Conservation (phyloP, 495 filamentous ascomycete genomes). For the Lasiosphaeris hirsuta region DNA sequence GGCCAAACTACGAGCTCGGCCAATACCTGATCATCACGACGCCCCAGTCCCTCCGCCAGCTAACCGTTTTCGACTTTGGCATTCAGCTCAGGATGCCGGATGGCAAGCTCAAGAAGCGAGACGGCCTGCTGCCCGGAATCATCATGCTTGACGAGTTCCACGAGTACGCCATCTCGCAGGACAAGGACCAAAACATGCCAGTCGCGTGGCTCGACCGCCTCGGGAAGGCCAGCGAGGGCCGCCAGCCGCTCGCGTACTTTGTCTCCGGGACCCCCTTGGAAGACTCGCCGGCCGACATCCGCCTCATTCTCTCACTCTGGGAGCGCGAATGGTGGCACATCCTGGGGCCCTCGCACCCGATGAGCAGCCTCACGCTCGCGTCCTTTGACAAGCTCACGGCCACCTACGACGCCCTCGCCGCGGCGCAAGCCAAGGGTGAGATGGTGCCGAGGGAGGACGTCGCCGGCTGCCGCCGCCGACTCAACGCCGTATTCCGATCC, state of each 20-base stretch:
- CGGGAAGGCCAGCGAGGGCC: slow-evolving; percentile 7
- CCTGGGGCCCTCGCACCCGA: not conserved
- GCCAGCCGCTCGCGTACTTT: slow-evolving; percentile 21
- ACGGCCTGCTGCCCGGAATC: slow-evolving; percentile 19
- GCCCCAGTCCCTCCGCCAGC: slow-evolving; percentile 6
- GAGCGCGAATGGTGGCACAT: slow-evolving; percentile 10
- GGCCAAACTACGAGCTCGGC: not conserved
- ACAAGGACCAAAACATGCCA: not conserved
- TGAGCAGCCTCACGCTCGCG: slow-evolving; percentile 2
- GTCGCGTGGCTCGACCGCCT: slow-evolving; percentile 23
- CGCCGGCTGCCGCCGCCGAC: slow-evolving; percentile 12
- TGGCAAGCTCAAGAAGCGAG: slow-evolving; percentile 4
- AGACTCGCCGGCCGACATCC: slow-evolving; percentile 18
- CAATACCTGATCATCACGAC: slow-evolving; percentile 22
- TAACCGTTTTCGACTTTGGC: not conserved
- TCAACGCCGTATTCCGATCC: slow-evolving; percentile 17
- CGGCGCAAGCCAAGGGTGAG: slow-evolving; percentile 5
- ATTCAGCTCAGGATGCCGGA: slow-evolving; percentile 1
- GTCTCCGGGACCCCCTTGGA: slow-evolving; percentile 28
- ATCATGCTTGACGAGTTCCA: slow-evolving; percentile 31
- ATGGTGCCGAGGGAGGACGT: not conserved
- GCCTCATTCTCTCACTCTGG: slow-evolving; percentile 10
- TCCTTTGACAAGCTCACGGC: slow-evolving; percentile 14
- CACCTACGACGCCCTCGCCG: slow-evolving; percentile 8
- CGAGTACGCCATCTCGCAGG: slow-evolving; percentile 14